Percentiles rank a stretch among this genome's conserved stretches.
Conservation (phyloP, 441 rosid genomes). For the Erodium texanum region DNA sequence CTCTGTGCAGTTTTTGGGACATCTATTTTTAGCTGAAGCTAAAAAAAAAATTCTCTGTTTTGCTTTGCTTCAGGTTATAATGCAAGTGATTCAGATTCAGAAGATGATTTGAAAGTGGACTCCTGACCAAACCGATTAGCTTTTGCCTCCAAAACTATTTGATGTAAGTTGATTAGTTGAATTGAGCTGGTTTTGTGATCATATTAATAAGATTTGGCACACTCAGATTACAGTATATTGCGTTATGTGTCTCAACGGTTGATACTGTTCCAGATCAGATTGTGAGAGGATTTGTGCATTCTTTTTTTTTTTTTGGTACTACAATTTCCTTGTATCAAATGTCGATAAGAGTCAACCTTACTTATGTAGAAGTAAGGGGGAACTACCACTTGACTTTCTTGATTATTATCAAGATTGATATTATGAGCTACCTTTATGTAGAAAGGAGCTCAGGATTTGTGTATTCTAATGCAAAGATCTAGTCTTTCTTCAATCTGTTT, state of each 20-base stretch:
- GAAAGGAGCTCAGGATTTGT: too few species aligned
- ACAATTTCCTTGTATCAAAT: too few species aligned
- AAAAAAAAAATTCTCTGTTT: too few species aligned
- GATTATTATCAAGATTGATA: too few species aligned
- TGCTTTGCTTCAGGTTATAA: slow-evolving; percentile 50
- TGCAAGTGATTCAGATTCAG: slow-evolving; percentile 80
- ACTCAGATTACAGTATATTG: background rate
- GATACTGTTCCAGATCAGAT: background rate
- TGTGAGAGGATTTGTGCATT: background rate
- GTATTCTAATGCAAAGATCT: background rate
- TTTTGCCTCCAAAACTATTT: slow-evolving; percentile 12
- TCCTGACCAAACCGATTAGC: slow-evolving; percentile 23
- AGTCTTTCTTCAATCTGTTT: background rate
- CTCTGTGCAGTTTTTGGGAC: background rate
- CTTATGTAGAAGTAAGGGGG: too few species aligned
- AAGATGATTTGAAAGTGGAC: slow-evolving; percentile 41
- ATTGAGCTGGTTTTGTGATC: background rate
- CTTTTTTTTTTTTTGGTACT: background rate
- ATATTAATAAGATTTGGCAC: background rate
- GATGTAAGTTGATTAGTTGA: slow-evolving; percentile 21
- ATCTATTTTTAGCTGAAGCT: background rate
- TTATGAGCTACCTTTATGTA: too few species aligned
- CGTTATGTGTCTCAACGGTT: background rate
- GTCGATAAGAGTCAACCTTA: too few species aligned
- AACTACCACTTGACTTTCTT: too few species aligned